Evolutionary conservation across 306 rosid species (phyloP).

Genomic region (Hippophae tibetana): DNA sequence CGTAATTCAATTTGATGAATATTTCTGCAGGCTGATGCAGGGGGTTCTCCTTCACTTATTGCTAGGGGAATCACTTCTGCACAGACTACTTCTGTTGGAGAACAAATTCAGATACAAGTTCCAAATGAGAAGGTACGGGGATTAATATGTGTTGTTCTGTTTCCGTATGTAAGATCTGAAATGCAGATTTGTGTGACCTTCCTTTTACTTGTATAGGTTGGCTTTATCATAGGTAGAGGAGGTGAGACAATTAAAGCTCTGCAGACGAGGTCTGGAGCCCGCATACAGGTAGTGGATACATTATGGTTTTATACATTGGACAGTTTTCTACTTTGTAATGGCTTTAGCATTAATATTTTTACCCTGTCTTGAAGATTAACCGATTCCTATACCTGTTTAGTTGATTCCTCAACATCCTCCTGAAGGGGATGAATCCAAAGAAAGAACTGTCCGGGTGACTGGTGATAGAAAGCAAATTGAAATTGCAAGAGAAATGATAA

Average conservation of each 20-base stretch:
- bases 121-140: conserved; percentile 64
- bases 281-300: conserved; percentile 89
- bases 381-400: conserved; percentile 23
- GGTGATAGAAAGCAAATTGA: conserved; percentile 92
- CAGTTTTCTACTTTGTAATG: neutral
- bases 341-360: neutral
- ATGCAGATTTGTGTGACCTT: conserved; percentile 3
- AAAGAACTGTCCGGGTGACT: conserved; percentile 81
- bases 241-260: conserved; percentile 93
- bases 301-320: conserved; percentile 8
- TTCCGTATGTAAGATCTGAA: neutral
- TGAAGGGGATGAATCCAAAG: conserved; percentile 85
- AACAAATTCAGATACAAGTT: conserved; percentile 93
- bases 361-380: neutral
- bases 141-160: neutral
- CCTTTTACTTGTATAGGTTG: conserved; percentile 46
- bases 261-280: conserved; percentile 92
- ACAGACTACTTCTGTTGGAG: conserved; percentile 64
- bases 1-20: conserved; percentile 6
- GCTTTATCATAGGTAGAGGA: conserved; percentile 93
- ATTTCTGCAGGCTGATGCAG: conserved; percentile 85
- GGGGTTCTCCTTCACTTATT: conserved; percentile 93
- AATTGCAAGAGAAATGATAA: conserved; percentile 72
- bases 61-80: conserved; percentile 82
- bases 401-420: conserved; percentile 96